Base-by-base conservation (phyloP, 345 rosid genomes). In the Salix exigua region DNA sequence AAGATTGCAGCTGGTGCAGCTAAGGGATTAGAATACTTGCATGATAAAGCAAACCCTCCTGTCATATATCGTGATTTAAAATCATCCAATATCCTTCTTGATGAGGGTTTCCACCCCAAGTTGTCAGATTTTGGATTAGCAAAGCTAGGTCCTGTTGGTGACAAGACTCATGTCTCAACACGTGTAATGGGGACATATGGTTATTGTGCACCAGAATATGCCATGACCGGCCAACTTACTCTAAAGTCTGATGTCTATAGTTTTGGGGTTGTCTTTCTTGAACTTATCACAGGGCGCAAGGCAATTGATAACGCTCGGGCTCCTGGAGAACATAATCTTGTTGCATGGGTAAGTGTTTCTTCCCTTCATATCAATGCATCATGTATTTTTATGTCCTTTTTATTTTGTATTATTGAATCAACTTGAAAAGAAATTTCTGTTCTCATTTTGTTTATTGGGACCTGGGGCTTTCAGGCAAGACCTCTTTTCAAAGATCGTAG, bases 111-210 rank as follows among this genome's bases (percentile, higher is more conserved):
- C 75, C 96, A 93, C 75, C 99, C 99, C 11, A 96, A 96, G 86
- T 74, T 96, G 79, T 96, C 99, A 2, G 99, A 96, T 85, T 96
- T 96, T 4, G 99, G 99, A 68, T 90, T 96, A 68, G 99, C 99
- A 44, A 96, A 93, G 80, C 80, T 96, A 55, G 99, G 99, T 14
- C 99, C 99, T 46, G 99, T 96, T 51, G 99, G 99, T 25, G 99
- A 96, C 79, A 91, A 96, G 82, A 93, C 99, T 70, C 99, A 96
- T 55, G 99, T 96, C 80, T 96, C 98, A 11, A 95, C 99, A 7
- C 94, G 99, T 73, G 99, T 96, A 72, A 96, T 96, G 99, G 99
- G 99, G 10, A 96, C 99, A n/a, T 91, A 96, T 58, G 99, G 98
- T 77, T 96, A 95, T 74, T 95, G 99, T 88, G 99, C 99, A 40